These are phyloP conservation scores for Phaeophleospora eucalypticola DNA, from an alignment of 2,329 filamentous ascomycete species.

Conservation along the genomic window DNA sequence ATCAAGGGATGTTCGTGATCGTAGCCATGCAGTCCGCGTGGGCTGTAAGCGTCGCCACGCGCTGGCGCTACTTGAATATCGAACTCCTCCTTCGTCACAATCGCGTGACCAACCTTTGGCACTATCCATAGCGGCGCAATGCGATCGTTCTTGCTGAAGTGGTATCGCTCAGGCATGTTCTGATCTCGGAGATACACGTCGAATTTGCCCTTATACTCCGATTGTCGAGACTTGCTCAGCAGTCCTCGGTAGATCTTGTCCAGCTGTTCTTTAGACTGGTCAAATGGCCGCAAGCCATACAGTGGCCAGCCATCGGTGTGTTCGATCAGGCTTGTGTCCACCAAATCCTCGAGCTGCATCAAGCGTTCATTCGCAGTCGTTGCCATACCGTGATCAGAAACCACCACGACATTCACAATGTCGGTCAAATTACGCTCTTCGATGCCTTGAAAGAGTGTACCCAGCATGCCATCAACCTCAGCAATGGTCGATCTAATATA, in stretches of 20 bases:
- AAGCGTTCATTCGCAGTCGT: slow-evolving; percentile 77
- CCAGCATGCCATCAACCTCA: slow-evolving; percentile 79
- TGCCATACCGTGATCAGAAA: slow-evolving; percentile 98
- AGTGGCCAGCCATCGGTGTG: slow-evolving; percentile 94
- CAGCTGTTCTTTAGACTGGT: slow-evolving; percentile 54
- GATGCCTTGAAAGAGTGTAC: slow-evolving; percentile 68
- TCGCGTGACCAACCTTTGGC: slow-evolving; percentile 86
- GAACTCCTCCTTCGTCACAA: slow-evolving; percentile 77
- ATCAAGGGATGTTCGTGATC: slow-evolving; percentile 93
- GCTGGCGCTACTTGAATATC: slow-evolving; percentile 64
- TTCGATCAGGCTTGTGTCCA: slow-evolving; percentile 72
- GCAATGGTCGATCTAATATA: slow-evolving; percentile 76
- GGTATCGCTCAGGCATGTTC: slow-evolving; percentile 88
- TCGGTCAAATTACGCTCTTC: slow-evolving; percentile 76
- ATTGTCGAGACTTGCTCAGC: slow-evolving; percentile 51
- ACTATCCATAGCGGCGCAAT: slow-evolving; percentile 96
- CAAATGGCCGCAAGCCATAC: slow-evolving; percentile 78
- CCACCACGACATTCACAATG: slow-evolving; percentile 91
- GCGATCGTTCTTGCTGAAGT: slow-evolving; percentile 80
- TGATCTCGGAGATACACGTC: slow-evolving; percentile 83
- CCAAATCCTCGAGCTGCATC: slow-evolving; percentile 83
- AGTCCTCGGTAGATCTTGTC: slow-evolving; percentile 60
- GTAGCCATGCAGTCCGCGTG: slow-evolving; percentile 85
- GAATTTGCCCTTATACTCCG: slow-evolving; percentile 62
- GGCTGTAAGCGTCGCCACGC: slow-evolving; percentile 66